Percentiles rank a stretch among this genome's conserved stretches.
Evolutionary conservation across 306 rosid genomes (phyloP).

Genomic region (Neltuma alba): DNA sequence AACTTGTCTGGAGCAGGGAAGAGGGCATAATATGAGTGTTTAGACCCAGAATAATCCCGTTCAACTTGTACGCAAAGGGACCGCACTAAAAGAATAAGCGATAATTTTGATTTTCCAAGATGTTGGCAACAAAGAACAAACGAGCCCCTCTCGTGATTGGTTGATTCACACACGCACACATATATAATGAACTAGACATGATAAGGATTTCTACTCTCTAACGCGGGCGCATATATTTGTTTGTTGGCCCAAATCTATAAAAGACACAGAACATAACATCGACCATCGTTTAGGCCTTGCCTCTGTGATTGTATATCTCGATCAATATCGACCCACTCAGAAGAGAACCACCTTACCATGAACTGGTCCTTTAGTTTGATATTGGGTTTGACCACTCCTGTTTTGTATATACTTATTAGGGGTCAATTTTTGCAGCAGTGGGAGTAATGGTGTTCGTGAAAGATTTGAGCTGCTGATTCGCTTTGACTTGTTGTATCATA

Average conservation of each 20-base stretch:
- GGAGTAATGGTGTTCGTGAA: not conserved
- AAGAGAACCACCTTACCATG: not conserved
- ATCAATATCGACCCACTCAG: not conserved
- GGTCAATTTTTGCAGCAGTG: not conserved
- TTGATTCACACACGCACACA: not conserved
- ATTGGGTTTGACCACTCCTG: not conserved
- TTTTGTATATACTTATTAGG: not conserved
- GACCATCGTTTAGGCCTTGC: not conserved
- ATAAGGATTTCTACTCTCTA: constrained; percentile 38
- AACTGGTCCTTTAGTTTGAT: not conserved
- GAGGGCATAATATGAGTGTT: constrained; percentile 6
- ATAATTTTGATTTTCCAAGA: constrained; percentile 9
- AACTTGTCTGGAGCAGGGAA: constrained; percentile 11
- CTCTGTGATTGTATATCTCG: not conserved
- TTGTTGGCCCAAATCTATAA: not conserved
- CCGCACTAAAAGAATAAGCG: constrained; percentile 23
- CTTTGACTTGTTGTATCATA: constrained; percentile 20
- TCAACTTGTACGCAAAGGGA: constrained; percentile 57
- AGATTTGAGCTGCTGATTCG: not conserved
- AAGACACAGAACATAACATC: not conserved
- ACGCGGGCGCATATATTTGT: too few relatives aligned
- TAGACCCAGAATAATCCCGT: constrained; percentile 20
- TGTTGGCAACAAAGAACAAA: not conserved
- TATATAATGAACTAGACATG: constrained; percentile 25
- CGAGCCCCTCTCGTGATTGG: constrained; percentile 3